These are phyloP conservation scores for Penicillium flavigenum DNA, from an alignment of 495 filamentous ascomycete species.

Conservation along the genomic window DNA sequence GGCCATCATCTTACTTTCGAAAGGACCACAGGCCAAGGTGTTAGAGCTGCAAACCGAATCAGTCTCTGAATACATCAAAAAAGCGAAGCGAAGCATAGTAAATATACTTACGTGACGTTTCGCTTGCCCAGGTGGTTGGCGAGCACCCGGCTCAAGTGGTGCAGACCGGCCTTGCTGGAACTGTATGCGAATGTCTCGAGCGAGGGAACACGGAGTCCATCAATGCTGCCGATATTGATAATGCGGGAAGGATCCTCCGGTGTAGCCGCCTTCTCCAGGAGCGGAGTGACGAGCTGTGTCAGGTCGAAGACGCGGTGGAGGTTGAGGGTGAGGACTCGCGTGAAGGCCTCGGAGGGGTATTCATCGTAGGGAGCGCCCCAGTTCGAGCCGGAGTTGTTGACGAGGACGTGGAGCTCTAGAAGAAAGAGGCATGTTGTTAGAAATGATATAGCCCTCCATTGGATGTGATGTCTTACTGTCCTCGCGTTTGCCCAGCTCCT, in stretches of 20 bases:
- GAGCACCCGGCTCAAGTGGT: conserved; percentile 71
- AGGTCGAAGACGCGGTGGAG: conserved; percentile 78
- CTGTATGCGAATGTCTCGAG: conserved; percentile 78
- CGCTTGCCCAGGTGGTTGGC: conserved; percentile 68
- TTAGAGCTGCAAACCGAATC: conserved; percentile 46
- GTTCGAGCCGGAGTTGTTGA: conserved; percentile 78
- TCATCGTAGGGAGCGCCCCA: conserved; percentile 67
- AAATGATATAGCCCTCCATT: background rate
- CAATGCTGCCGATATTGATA: conserved; percentile 74
- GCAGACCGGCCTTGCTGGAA: conserved; percentile 69
- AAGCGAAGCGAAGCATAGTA: background rate
- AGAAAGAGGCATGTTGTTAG: conserved; percentile 7
- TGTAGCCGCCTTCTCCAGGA: conserved; percentile 58
- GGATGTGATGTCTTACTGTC: conserved; percentile 44
- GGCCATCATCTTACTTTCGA: conserved; percentile 83
- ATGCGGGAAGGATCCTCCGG: conserved; percentile 58
- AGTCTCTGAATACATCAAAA: conserved; percentile 1
- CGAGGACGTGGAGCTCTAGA: conserved; percentile 66
- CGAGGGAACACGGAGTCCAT: conserved; percentile 63
- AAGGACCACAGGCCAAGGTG: conserved; percentile 74
- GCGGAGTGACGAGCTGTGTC: conserved; percentile 69
- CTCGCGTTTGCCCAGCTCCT: conserved; percentile 62
- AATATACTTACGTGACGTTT: conserved; percentile 59
- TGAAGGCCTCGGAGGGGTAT: conserved; percentile 69
- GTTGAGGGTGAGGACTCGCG: conserved; percentile 74